Evolutionary conservation across 805 yeast species (phyloP).

Genomic region (Kuraishia hungarica): DNA sequence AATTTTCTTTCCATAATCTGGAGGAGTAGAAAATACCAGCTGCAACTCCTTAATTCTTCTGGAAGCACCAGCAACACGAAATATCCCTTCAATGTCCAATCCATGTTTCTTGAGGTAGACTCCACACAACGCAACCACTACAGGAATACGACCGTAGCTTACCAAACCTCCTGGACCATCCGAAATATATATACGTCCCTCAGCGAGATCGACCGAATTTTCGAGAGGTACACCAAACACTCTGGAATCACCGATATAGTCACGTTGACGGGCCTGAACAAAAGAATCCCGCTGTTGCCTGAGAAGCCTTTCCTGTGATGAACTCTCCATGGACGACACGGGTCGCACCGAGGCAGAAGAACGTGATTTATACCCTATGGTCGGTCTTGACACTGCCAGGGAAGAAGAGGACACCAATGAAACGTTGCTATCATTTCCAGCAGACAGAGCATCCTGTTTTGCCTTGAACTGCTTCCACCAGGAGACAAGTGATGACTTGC

Average conservation of each 20-base stretch:
- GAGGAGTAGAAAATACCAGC: slow-evolving; percentile 74
- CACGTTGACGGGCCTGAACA: slow-evolving; percentile 29
- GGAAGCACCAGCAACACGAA: slow-evolving; percentile 86
- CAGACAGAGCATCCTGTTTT: slow-evolving; percentile 6
- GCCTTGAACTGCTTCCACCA: slow-evolving; percentile 22
- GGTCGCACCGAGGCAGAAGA: slow-evolving; percentile 35
- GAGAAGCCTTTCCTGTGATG: slow-evolving; percentile 21
- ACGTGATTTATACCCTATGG: slow-evolving; percentile 40
- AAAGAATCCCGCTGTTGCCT: slow-evolving; percentile 44
- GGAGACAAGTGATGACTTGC: slow-evolving; percentile 15
- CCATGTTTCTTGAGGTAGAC: slow-evolving; percentile 73
- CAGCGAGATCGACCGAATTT: slow-evolving; percentile 65
- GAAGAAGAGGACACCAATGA: slow-evolving; percentile 12
- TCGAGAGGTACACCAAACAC: slow-evolving; percentile 79
- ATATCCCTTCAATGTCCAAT: slow-evolving; percentile 79
- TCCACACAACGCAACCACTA: slow-evolving; percentile 95
- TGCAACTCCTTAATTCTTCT: slow-evolving; percentile 85
- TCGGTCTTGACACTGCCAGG: slow-evolving; percentile 27
- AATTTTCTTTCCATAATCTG: slow-evolving; percentile 80
- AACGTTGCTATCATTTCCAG: slow-evolving; percentile 11
- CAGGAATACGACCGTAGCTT: slow-evolving; percentile 83
- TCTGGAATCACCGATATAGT: slow-evolving; percentile 35
- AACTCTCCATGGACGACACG: slow-evolving; percentile 5
- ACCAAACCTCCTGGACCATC: slow-evolving; percentile 50
- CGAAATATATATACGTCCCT: slow-evolving; percentile 63